Base-by-base conservation (phyloP, 306 rosid species). In the Vigna hirtella region DNA sequence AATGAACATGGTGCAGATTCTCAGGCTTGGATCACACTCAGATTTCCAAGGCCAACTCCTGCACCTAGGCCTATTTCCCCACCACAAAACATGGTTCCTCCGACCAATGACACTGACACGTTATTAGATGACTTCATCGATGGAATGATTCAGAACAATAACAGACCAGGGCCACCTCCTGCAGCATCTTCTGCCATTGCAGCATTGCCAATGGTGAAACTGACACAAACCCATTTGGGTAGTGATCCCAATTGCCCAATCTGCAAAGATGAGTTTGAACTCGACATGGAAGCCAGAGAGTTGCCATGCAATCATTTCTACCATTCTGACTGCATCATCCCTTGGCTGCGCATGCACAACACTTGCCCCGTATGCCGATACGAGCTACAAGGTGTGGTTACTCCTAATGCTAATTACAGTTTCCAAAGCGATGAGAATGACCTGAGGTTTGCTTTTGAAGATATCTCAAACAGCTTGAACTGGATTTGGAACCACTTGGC, bases 291-390 rank as follows among this genome's bases (percentile, higher is more conserved):
- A 74, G 91, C 76, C 49, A 87, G 71, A 18, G 93, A 90, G 58
- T 68, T 91, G 78, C 95, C 98, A 1, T 93, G 98, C 85, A 86
- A 69, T 26, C 98, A 93, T 80, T 83, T 91, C 77, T 93, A 91
- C 56, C 98, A 93, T 80, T 80, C 85, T 0, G 90, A 86, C 17
- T 93, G 98, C 64, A 77, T 93, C 43, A 58, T 79, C 1, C 92
- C 98, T 6, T 93, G 98, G 98, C 85, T 93, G 38, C 67, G 67
- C 1, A 57, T 87, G 43, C 97, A 87, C 58, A 93, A 86, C 24
- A 86, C 98, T 0, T 91, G 98, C 58, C 98, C 98, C 2, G 86
- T 92, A 9, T 90, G 95, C 57, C 93, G 91, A 63, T 61, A 79
- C 26, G 85, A 83, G 78, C 71, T 92, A 6, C 76, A 55, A 42